These are phyloP conservation scores for Zoysia japonica DNA, from an alignment of 176 grass and related monocot species.

Conservation along the genomic window DNA sequence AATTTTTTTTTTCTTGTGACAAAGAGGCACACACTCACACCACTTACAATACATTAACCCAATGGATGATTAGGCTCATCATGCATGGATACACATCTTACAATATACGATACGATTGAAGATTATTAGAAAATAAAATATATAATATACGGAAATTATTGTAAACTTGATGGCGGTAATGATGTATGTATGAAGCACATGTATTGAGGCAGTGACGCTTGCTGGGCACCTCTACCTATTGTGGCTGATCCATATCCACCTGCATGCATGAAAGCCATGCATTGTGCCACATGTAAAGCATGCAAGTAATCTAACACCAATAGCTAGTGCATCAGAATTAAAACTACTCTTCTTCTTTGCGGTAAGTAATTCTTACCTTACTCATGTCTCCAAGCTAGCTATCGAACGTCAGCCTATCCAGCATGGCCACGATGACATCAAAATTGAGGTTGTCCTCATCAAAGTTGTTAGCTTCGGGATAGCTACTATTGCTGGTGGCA, in stretches of 20 bases:
- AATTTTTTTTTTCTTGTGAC: too few species aligned
- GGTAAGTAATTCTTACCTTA: not conserved
- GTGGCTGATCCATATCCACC: not conserved
- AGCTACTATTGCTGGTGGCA: not conserved
- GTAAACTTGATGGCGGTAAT: too few species aligned
- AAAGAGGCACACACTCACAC: too few species aligned
- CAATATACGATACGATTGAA: too few species aligned
- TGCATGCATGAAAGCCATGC: constrained; percentile 2
- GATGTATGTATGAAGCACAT: not conserved
- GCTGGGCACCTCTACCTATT: not conserved
- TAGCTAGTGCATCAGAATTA: too few species aligned
- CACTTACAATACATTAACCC: too few species aligned
- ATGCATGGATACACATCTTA: too few species aligned
- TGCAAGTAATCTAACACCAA: not conserved
- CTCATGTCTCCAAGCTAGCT: not conserved
- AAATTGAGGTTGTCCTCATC: not conserved
- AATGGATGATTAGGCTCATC: too few species aligned
- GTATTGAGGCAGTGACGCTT: not conserved
- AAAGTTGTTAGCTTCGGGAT: not conserved
- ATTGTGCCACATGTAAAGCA: not conserved
- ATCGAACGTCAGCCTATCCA: not conserved
- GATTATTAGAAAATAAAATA: too few species aligned
- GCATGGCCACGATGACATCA: not conserved
- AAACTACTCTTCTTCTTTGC: not conserved
- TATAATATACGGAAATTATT: too few species aligned